Base-by-base conservation (phyloP, 2,329 filamentous ascomycete genomes). In the Metarhizium robertsii region DNA sequence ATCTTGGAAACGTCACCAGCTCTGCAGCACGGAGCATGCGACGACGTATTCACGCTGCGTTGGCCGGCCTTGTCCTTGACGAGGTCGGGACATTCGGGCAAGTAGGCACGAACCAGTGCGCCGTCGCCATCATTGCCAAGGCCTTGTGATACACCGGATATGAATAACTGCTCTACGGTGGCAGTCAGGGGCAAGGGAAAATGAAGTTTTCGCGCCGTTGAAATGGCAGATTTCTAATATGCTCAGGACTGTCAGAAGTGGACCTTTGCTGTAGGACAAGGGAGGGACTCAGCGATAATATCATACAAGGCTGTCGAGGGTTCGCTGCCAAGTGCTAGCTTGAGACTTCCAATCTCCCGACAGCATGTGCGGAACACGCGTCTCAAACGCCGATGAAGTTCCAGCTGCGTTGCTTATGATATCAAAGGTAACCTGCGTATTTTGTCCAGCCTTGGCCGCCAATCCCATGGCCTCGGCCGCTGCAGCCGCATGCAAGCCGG, bases 351-450 rank as follows among this genome's bases (percentile, higher is more conserved):
- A 77, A 60, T 80, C 77, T 54, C 77, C 73, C 20, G 71, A 71
- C 43, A 84, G 65, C 69, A 80, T 77, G 61, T 77, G 75, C 45
- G 76, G 74, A 14, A 74, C 76, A n/a, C 79, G 69, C 61, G 81
- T 78, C 61, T 78, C 76, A 68, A 81, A 83, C 70, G 82, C 80
- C 73, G 77, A 81, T 60, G 75, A 76, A 38, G 57, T 64, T 6
- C 67, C 67, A 2, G 66, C 65, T 2, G 66, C 64, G 36, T 62
- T 64, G 20, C 52, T 59, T 36, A 69, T 66, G 50, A 65, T 63
- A 11, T 66, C 54, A 55, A 67, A 69, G 0, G 66, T 62, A 55
- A 65, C 64, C 20, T 61, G 62, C 0, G 69, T 69, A 55, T 79
- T 71, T 18, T 81, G 62, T 0, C 77, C 77, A 8, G 77, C 61